Evolutionary conservation across 2,329 filamentous ascomycete species (phyloP).

Genomic region (Diaporthe citriasiana): DNA sequence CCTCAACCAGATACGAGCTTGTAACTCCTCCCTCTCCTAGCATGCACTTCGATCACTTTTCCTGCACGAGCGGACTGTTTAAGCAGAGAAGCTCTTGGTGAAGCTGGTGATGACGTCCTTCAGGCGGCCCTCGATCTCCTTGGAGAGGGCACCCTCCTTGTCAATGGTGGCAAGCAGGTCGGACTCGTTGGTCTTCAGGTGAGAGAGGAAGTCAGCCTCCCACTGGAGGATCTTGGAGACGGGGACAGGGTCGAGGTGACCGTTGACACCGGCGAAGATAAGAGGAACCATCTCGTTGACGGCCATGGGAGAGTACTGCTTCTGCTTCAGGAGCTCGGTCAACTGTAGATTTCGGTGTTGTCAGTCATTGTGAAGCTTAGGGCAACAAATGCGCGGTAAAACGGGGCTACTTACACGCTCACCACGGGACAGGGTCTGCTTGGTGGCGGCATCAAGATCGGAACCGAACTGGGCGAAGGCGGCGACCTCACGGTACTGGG

Average conservation of each 20-base stretch:
- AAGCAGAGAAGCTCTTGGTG: slow-evolving; percentile 90
- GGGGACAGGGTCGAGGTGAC: slow-evolving; percentile 88
- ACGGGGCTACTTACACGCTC: slow-evolving; percentile 83
- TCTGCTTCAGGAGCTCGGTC: slow-evolving; percentile 99
- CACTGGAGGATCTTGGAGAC: slow-evolving; percentile 92
- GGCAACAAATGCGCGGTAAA: not conserved
- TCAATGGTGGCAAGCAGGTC: slow-evolving; percentile 89
- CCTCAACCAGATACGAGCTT: slow-evolving; percentile 52
- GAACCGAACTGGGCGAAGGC: slow-evolving; percentile 99
- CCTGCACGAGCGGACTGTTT: slow-evolving; percentile 57
- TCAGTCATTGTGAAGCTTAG: slow-evolving; percentile 17
- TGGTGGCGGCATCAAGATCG: slow-evolving; percentile 97
- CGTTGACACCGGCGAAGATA: slow-evolving; percentile 99
- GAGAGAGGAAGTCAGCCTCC: slow-evolving; percentile 94
- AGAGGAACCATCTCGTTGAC: slow-evolving; percentile 99
- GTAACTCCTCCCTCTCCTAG: slow-evolving; percentile 47
- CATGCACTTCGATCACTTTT: slow-evolving; percentile 47
- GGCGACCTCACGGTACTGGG: slow-evolving; percentile 99
- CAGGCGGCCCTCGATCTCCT: slow-evolving; percentile 88
- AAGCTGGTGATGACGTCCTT: slow-evolving; percentile 83
- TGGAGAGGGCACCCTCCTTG: slow-evolving; percentile 96
- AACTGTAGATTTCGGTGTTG: slow-evolving; percentile 62
- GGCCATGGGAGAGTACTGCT: slow-evolving; percentile 98
- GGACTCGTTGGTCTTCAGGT: slow-evolving; percentile 91
- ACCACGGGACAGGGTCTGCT: slow-evolving; percentile 98